Base-by-base conservation (phyloP, 108 stramenopile genomes). In the Ochromonas danica region DNA sequence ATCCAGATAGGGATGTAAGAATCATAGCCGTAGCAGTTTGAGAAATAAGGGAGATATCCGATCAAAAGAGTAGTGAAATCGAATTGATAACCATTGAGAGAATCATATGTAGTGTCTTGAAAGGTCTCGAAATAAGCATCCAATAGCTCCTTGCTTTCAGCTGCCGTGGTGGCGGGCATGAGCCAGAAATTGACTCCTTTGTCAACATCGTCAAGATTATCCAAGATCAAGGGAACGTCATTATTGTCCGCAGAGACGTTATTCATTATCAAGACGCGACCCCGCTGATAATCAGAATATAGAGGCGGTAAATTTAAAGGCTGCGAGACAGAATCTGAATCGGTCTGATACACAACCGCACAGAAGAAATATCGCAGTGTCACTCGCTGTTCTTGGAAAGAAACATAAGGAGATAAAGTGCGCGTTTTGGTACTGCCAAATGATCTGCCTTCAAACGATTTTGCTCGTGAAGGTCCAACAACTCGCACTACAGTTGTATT, bases 221-320 rank as follows among this genome's bases (percentile, higher is more conserved):
- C 78, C 3, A 27, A 0, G 0, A 83, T 40, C 22, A 43, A 42
- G 35, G 78, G 65, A 30, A 79, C 77, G 36, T 43, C 30, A 0
- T 42, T 10, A 22, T 41, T 38, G 40, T 83, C 81, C 60, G 82
- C 70, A 17, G 67, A 61, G 27, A 89, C 87, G 2, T 71, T 85
- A 45, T 93, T 91, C 84, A 91, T 89, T 0, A 91, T 57, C 1
- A 94, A 84, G 39, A 92, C 90, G 31, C 93, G 86, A 17, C 93
- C 93, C 74, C 88, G 80, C 62, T 88, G 88, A 39, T 88, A 90
- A 22, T 62, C 87, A 28, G 81, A 80, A 80, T 90, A 93, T 27
- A 91, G 87, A 3, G 91, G 91, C 0, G 93, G 93, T 70, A 94
- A 67, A 79, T 94, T 94, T 78, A 92, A 80, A 28, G 93, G 92